A percentile compares a stretch with the other conserved stretches of the same genome.
phyloP scores from a whole-genome alignment of 2,329 filamentous ascomycete genomes.

The Colletotrichum godetiae region DNA sequence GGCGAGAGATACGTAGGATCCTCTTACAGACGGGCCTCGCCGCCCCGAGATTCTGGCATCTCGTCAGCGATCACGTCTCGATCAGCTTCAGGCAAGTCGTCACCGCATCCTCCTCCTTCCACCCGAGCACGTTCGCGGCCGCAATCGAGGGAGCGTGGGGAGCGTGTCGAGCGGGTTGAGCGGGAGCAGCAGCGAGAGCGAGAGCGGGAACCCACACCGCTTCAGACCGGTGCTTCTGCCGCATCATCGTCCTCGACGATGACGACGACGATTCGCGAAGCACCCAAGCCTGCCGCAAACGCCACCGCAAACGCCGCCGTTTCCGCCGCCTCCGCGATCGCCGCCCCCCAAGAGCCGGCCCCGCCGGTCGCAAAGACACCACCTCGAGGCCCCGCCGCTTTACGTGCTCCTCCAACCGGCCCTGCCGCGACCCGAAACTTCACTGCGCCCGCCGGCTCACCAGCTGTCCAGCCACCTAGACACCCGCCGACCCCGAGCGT shows the following conservation, averaged over 20 bases:
- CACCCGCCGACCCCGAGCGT: conserved; percentile 48
- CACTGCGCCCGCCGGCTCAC: conserved; percentile 48
- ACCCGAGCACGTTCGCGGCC: conserved; percentile 58
- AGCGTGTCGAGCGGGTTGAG: conserved; percentile 39
- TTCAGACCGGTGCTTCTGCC: conserved; percentile 33
- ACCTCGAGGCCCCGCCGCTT: conserved; percentile 65
- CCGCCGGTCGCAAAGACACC: conserved; percentile 55
- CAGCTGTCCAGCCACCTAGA: conserved; percentile 47
- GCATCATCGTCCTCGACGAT: conserved; percentile 31
- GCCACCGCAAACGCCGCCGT: conserved; percentile 37
- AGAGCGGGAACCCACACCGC: conserved; percentile 32
- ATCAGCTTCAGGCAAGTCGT: conserved; percentile 62
- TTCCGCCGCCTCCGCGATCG: conserved; percentile 23
- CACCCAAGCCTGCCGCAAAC: conserved; percentile 32
- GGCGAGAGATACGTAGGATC: conserved; percentile 49
- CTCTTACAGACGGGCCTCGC: conserved; percentile 59
- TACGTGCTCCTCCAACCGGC: conserved; percentile 62
- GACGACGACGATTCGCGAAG: conserved; percentile 42
- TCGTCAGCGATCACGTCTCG: conserved; percentile 63
- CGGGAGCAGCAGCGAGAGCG: conserved; percentile 33
- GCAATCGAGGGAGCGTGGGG: conserved; percentile 54
- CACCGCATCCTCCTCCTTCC: conserved; percentile 61
- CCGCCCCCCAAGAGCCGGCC: conserved; percentile 43
- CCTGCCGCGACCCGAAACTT: conserved; percentile 52
- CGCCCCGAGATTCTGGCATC: conserved; percentile 59